Evolutionary conservation across 2,329 filamentous ascomycete genomes (phyloP).

Genomic region (Neospermospora avenae): DNA sequence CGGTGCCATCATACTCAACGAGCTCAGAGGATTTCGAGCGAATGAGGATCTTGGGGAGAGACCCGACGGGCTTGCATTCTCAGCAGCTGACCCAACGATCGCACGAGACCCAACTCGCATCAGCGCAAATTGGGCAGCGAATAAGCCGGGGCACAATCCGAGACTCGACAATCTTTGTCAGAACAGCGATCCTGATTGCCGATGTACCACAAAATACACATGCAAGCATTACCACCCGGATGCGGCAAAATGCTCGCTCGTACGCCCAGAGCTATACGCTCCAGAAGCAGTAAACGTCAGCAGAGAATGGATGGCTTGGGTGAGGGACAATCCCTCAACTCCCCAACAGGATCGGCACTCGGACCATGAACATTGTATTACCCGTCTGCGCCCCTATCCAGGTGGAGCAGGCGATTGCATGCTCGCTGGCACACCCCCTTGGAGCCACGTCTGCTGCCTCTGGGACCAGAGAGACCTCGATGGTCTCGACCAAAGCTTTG

Average conservation of each 20-base stretch:
- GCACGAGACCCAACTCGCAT: background rate
- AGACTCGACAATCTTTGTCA: background rate
- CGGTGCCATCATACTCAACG: background rate
- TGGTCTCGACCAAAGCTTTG: background rate
- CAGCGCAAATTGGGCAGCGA: background rate
- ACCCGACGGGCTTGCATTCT: background rate
- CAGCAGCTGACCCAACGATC: background rate
- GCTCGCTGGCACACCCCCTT: background rate
- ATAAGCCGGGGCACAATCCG: background rate
- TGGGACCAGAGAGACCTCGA: background rate
- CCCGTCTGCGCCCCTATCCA: background rate
- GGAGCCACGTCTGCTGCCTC: background rate
- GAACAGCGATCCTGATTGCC: background rate
- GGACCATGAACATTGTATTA: conserved; percentile 10
- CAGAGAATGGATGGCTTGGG: background rate
- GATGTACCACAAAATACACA: background rate
- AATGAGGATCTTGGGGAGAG: background rate
- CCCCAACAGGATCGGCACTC: background rate
- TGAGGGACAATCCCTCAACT: background rate
- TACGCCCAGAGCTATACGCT: background rate
- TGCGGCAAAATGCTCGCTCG: background rate
- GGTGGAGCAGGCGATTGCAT: conserved; percentile 4
- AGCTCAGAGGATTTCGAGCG: too few relatives aligned
- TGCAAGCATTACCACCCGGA: conserved; percentile 1
- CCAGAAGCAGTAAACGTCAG: background rate